Evolutionary conservation across 2,329 filamentous ascomycete species (phyloP).

Genomic region (Sclerotinia minor): DNA sequence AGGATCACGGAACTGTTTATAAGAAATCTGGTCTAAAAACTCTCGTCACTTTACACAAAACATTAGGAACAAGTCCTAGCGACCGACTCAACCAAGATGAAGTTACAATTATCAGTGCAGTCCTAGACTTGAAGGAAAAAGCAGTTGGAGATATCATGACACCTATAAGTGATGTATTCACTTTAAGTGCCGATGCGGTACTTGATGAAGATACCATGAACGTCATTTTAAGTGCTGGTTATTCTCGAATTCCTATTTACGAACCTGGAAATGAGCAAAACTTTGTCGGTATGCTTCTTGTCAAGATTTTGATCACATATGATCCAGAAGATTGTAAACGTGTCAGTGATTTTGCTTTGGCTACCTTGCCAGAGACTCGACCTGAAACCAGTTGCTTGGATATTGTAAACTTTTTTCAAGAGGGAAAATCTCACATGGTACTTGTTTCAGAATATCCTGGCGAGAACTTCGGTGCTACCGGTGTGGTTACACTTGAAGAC

Average conservation of each 20-base stretch:
- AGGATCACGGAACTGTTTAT: slow-evolving; percentile 95
- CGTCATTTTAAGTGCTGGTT: slow-evolving; percentile 86
- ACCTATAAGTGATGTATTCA: slow-evolving; percentile 95
- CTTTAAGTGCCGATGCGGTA: slow-evolving; percentile 91
- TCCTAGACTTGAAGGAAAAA: slow-evolving; percentile 95
- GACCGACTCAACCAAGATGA: slow-evolving; percentile 96
- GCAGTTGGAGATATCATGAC: slow-evolving; percentile 96
- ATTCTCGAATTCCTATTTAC: slow-evolving; percentile 94
- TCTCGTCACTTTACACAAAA: slow-evolving; percentile 90
- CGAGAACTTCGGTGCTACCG: slow-evolving; percentile 85
- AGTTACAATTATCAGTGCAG: slow-evolving; percentile 97
- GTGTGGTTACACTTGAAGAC: slow-evolving; percentile 94
- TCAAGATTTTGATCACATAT: slow-evolving; percentile 98
- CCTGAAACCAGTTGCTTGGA: slow-evolving; percentile 96
- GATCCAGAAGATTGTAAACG: slow-evolving; percentile 84
- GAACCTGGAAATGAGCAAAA: slow-evolving; percentile 79
- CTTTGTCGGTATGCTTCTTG: slow-evolving; percentile 95
- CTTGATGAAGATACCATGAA: slow-evolving; percentile 95
- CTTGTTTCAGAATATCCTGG: slow-evolving; percentile 87
- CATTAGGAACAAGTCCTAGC: slow-evolving; percentile 75
- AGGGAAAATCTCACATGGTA: slow-evolving; percentile 99
- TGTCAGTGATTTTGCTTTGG: slow-evolving; percentile 87
- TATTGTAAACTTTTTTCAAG: slow-evolving; percentile 99
- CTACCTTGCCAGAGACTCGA: slow-evolving; percentile 90
- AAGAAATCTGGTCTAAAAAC: slow-evolving; percentile 98